A percentile compares a stretch with the other conserved stretches of the same genome.
phyloP scores from a whole-genome alignment of 1,139 yeast species.

The Sporopachydermia cereana region DNA sequence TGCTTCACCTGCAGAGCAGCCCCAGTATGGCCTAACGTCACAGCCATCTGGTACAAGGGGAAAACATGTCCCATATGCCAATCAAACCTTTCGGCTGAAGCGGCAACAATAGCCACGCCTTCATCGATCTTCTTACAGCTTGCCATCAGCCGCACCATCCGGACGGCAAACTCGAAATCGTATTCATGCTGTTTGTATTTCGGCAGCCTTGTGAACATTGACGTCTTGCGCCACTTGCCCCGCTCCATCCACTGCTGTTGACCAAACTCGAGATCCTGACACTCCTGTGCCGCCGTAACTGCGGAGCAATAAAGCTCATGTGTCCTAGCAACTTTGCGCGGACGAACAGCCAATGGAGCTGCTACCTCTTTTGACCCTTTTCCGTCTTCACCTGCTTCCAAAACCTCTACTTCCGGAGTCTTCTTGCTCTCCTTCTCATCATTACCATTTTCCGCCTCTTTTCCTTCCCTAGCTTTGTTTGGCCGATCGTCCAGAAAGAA shows the following conservation, averaged over 20 bases:
- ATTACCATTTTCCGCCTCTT: slow-evolving; percentile 8
- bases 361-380: background rate
- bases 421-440: slow-evolving; percentile 8
- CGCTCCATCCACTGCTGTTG: slow-evolving; percentile 65
- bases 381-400: slow-evolving; percentile 8
- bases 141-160: slow-evolving; percentile 46
- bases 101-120: slow-evolving; percentile 48
- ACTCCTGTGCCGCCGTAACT: slow-evolving; percentile 51
- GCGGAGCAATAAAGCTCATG: slow-evolving; percentile 50
- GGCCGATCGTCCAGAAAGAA: no score
- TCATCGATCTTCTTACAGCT: slow-evolving; percentile 46
- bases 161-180: slow-evolving; percentile 61
- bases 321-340: slow-evolving; percentile 31
- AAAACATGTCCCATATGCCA: background rate
- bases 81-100: background rate
- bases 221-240: slow-evolving; percentile 55
- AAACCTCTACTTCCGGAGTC: slow-evolving; percentile 9
- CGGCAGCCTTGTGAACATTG: slow-evolving; percentile 31
- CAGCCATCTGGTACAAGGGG: background rate
- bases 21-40: background rate
- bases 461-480: no score
- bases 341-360: slow-evolving; percentile 11
- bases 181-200: slow-evolving; percentile 30
- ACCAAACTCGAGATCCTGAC: slow-evolving; percentile 44
- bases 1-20: background rate